Conservation (phyloP, 2,329 filamentous ascomycete species). For the Cryphonectria japonica region DNA sequence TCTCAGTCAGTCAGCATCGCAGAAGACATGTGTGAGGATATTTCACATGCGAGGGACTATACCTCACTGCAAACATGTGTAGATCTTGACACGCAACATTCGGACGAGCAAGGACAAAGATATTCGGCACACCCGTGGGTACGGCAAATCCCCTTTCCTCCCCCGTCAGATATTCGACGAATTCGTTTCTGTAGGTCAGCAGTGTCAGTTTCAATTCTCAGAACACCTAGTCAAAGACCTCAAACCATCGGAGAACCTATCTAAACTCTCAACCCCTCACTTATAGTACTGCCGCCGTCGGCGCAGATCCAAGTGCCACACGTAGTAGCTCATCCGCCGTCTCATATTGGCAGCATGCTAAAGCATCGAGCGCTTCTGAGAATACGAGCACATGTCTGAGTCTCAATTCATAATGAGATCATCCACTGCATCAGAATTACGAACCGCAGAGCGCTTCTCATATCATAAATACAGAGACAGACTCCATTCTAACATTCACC, state of each 20-base stretch:
- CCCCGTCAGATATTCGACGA: not conserved
- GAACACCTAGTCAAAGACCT: not conserved
- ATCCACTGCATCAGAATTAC: not conserved
- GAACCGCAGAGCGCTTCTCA: not conserved
- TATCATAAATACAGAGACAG: not conserved
- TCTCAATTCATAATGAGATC: not conserved
- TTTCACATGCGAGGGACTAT: not conserved
- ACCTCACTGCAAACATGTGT: not conserved
- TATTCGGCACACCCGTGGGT: not conserved
- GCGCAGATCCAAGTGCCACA: not conserved
- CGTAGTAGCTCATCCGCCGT: not conserved
- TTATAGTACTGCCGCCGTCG: not conserved
- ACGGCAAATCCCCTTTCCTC: not conserved
- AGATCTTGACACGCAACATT: not conserved
- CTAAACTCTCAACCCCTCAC: not conserved
- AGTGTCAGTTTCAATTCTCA: not conserved
- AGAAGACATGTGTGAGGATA: too few species aligned
- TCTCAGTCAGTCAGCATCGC: too few species aligned
- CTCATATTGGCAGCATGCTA: not conserved
- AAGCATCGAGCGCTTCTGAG: not conserved
- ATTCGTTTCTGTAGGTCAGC: not conserved
- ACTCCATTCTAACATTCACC: not conserved
- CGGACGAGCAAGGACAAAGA: not conserved
- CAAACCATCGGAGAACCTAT: not conserved
- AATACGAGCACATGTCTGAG: not conserved